Percentiles rank a stretch among this genome's conserved stretches.
Evolutionary conservation across 805 yeast species (phyloP).

Genomic region (Ascoidea asiatica): DNA sequence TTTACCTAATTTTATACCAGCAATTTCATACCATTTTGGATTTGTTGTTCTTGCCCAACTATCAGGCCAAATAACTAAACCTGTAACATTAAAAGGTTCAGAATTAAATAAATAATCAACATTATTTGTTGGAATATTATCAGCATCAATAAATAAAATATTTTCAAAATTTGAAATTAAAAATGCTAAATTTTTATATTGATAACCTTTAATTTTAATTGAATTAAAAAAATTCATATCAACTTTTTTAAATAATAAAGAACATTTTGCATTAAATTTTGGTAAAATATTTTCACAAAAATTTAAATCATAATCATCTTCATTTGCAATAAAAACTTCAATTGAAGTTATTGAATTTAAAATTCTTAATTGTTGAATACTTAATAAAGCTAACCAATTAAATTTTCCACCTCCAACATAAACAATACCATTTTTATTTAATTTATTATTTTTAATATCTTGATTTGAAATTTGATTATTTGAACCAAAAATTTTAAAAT

Average conservation of each 20-base stretch:
- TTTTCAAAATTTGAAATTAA: slow-evolving; percentile 63
- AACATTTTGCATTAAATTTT: slow-evolving; percentile 48
- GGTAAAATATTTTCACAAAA: slow-evolving; percentile 57
- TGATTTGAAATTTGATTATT: slow-evolving; percentile 20
- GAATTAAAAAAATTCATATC: slow-evolving; percentile 33
- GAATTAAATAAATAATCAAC: slow-evolving; percentile 40
- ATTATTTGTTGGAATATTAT: slow-evolving; percentile 54
- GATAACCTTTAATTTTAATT: slow-evolving; percentile 49
- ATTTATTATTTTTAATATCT: slow-evolving; percentile 19
- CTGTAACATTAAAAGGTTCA: slow-evolving; percentile 25
- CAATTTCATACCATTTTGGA: slow-evolving; percentile 44
- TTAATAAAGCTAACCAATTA: slow-evolving; percentile 55
- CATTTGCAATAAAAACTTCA: slow-evolving; percentile 67
- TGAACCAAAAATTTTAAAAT: slow-evolving; percentile 20
- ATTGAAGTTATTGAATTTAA: slow-evolving; percentile 61
- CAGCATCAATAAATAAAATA: slow-evolving; percentile 62
- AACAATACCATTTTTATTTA: slow-evolving; percentile 39
- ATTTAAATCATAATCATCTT: slow-evolving; percentile 57
- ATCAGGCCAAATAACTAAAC: slow-evolving; percentile 54
- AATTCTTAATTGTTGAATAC: slow-evolving; percentile 51
- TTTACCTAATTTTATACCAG: slow-evolving; percentile 25
- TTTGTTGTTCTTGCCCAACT: slow-evolving; percentile 58
- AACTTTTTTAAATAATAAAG: slow-evolving; percentile 43
- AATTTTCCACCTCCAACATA: slow-evolving; percentile 74
- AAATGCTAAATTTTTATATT: slow-evolving; percentile 56